Percentiles rank a stretch among this genome's conserved stretches.
These are phyloP conservation scores for Przewalskia tangutica DNA, from an alignment of 257 asterid species.

Conservation along the genomic window DNA sequence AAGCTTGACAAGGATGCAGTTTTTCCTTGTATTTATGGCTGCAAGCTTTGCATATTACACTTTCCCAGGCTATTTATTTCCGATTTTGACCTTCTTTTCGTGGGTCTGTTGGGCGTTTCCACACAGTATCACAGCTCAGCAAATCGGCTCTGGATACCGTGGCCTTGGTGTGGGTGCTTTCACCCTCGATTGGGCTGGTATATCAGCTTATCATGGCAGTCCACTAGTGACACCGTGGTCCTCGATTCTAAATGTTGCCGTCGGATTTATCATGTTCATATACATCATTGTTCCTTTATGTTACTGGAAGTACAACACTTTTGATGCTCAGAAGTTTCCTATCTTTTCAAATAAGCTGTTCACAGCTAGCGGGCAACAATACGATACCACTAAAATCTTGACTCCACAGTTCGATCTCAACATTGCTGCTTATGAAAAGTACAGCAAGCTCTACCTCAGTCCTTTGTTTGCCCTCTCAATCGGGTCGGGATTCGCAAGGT, in stretches of 20 bases:
- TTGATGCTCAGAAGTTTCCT: constrained; percentile 87
- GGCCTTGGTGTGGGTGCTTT: constrained; percentile 98
- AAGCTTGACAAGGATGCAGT: constrained; percentile 76
- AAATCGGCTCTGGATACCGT: constrained; percentile 88
- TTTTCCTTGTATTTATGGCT: constrained; percentile 65
- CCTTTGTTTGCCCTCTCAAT: constrained; percentile 93
- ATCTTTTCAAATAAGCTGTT: constrained; percentile 79
- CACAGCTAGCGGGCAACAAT: constrained; percentile 57
- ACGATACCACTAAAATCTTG: constrained; percentile 66
- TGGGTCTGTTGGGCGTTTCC: constrained; percentile 99
- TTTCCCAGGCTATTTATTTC: constrained; percentile 87
- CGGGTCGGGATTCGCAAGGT: constrained; percentile 93
- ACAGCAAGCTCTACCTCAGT: constrained; percentile 93
- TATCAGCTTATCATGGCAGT: constrained; percentile 96
- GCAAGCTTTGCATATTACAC: constrained; percentile 73
- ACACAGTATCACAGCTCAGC: constrained; percentile 85
- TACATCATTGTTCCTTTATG: constrained; percentile 85
- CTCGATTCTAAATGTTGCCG: constrained; percentile 65
- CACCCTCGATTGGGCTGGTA: constrained; percentile 99
- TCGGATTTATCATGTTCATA: constrained; percentile 83
- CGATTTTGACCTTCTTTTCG: constrained; percentile 82
- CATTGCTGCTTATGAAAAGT: constrained; percentile 51
- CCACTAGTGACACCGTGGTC: constrained; percentile 87
- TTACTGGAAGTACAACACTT: constrained; percentile 90
- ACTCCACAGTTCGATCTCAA: constrained; percentile 82